Base-by-base conservation (phyloP, 2,329 filamentous ascomycete genomes). In the Pseudocercospora crystallina region DNA sequence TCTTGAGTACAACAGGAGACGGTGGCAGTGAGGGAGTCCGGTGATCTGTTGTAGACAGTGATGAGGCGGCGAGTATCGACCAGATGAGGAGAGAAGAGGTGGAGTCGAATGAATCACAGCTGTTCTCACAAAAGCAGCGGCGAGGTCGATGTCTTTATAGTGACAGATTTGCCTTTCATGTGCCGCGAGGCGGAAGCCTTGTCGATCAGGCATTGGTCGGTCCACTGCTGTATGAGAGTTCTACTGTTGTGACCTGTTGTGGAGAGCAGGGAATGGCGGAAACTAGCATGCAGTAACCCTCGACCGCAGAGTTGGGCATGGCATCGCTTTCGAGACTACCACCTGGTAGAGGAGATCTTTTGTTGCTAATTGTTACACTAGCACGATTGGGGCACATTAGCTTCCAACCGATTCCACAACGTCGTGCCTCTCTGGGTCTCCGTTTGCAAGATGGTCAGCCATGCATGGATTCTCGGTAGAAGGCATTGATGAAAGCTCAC, bases 211-310 rank as follows among this genome's bases (percentile, higher is more conserved):
- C 54, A 52, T 49, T 45, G 46, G 51, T 36, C 44, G 42, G 40
- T 46, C 46, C 41, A 35, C 34, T 33, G 26, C 33, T 36, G 37
- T 17, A 45, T 14, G 12, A 15, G 12, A 45, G 34, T 50, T 45
- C 51, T 38, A 47, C 53, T 55, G 44, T 46, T 57, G 54, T 57
- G 57, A 47, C 54, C 35, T 51, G 53, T 53, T 40, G 39, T 33
- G 39, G 43, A 39, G 29, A 47, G 34, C 50, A 49, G 46, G 43
- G 43, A 43, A 32, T 36, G 13, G 14, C 30, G 46, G 29, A 41
- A 56, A 46, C 43, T 47, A 47, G 33, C 43, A 44, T 51, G 42
- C 46, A 39, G 42, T 46, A 38, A 43, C 43, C 31, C 20, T 42
- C 36, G 39, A 44, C 35, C 33, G 33, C 29, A 36, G 26, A 42